Conservation (phyloP, 2,329 filamentous ascomycete species). For the Aspergillus sp. region DNA sequence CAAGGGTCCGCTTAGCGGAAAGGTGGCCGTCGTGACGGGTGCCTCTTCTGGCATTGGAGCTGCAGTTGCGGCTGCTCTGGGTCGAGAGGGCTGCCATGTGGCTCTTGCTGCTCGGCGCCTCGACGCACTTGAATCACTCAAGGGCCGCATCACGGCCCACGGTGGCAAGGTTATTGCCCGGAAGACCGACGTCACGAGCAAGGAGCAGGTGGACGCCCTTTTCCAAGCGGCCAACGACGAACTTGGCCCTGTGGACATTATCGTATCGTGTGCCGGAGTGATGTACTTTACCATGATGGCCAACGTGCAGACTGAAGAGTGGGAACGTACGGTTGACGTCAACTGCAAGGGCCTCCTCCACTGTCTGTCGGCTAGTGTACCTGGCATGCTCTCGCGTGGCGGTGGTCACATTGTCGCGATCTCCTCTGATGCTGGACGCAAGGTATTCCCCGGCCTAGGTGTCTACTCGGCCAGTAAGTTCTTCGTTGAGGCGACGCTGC, state of each 20-base stretch:
- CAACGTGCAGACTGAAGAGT: slow-evolving; percentile 71
- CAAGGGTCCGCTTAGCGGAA: slow-evolving; percentile 64
- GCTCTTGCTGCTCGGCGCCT: slow-evolving; percentile 71
- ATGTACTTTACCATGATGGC: slow-evolving; percentile 92
- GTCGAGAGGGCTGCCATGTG: slow-evolving; percentile 69
- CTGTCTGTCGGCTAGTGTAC: slow-evolving; percentile 69
- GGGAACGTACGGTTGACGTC: slow-evolving; percentile 80
- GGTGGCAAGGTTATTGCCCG: slow-evolving; percentile 68
- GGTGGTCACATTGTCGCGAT: slow-evolving; percentile 76
- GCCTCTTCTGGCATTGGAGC: slow-evolving; percentile 79
- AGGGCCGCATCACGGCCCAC: slow-evolving; percentile 58
- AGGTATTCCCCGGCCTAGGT: slow-evolving; percentile 77
- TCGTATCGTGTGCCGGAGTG: slow-evolving; percentile 78
- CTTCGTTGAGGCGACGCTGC: slow-evolving; percentile 81
- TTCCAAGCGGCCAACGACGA: slow-evolving; percentile 59
- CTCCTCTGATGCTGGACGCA: slow-evolving; percentile 78
- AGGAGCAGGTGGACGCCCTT: slow-evolving; percentile 66
- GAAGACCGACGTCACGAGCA: slow-evolving; percentile 71
- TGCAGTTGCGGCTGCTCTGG: slow-evolving; percentile 69
- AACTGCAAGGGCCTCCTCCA: slow-evolving; percentile 83
- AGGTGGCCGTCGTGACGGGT: slow-evolving; percentile 75
- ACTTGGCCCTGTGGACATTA: slow-evolving; percentile 73
- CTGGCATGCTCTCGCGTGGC: slow-evolving; percentile 69
- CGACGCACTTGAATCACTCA: slow-evolving; percentile 68
- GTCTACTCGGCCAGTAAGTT: slow-evolving; percentile 84